Evolutionary conservation across 108 stramenopile genomes (phyloP).

Genomic region (Nitzschia inconspicua): DNA sequence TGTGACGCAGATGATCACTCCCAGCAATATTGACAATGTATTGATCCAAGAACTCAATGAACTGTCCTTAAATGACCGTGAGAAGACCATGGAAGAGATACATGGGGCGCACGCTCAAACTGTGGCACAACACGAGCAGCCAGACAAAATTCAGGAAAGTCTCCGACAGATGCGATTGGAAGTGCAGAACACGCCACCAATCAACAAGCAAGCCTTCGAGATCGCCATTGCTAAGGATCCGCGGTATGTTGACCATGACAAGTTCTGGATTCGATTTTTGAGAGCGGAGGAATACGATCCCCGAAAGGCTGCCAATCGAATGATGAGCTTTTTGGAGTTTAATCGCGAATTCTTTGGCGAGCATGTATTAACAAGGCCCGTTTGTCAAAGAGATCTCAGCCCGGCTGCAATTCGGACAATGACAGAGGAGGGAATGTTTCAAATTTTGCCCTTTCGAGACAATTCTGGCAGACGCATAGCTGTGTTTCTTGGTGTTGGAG

Average conservation of each 20-base stretch:
- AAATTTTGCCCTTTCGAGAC: conserved; percentile 3
- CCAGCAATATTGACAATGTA: conserved; percentile 1
- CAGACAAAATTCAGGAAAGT: not conserved
- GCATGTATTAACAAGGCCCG: no score
- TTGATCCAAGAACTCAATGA: conserved; percentile 19
- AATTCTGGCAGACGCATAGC: not conserved
- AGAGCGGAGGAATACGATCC: not conserved
- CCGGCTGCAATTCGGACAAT: not conserved
- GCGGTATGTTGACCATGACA: no score
- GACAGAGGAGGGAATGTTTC: not conserved
- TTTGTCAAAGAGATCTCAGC: no score
- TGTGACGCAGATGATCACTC: not conserved
- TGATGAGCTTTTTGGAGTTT: not conserved
- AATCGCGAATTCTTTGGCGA: not conserved
- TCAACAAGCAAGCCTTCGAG: not conserved
- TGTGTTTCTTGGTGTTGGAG: not conserved
- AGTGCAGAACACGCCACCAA: not conserved
- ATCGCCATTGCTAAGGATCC: no score
- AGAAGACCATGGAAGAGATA: conserved; percentile 25
- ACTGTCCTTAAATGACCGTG: conserved; percentile 12
- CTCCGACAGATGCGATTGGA: not conserved
- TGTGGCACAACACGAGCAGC: not conserved
- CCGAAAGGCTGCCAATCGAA: not conserved
- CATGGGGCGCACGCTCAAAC: conserved; percentile 10
- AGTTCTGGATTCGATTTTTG: not conserved